Percentiles rank a stretch among this genome's conserved stretches.
Evolutionary conservation across 345 rosid genomes (phyloP).

Genomic region (Rhodamnia rubescens): DNA sequence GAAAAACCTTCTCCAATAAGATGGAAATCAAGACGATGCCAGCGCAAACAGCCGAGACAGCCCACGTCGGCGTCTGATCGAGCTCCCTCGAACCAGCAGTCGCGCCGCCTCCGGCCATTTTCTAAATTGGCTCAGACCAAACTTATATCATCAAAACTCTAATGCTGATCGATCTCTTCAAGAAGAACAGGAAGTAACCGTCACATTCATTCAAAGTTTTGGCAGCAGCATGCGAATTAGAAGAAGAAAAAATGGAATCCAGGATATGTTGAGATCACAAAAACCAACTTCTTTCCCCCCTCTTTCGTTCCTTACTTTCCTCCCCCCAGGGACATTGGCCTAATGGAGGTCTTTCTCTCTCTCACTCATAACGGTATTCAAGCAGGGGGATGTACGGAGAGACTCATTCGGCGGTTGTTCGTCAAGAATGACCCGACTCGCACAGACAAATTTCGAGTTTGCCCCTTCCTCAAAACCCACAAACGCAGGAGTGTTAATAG

Average conservation of each 20-base stretch:
- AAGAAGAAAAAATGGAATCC: not conserved
- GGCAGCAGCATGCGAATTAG: not conserved
- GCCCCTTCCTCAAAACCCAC: not conserved
- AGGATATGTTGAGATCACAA: not conserved
- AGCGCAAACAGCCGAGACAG: conserved; percentile 68
- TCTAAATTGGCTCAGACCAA: not conserved
- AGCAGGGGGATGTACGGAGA: not conserved
- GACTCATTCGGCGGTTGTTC: not conserved
- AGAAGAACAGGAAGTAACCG: not conserved
- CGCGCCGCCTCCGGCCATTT: conserved; percentile 49
- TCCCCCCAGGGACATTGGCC: not conserved
- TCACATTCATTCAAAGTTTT: not conserved
- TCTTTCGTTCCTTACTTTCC: not conserved
- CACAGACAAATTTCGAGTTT: not conserved
- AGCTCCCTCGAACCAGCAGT: conserved; percentile 47
- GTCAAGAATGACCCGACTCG: not conserved
- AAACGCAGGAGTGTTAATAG: not conserved
- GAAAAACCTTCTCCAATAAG: conserved; percentile 53
- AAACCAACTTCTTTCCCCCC: not conserved
- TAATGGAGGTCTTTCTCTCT: not conserved
- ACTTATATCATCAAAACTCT: not conserved
- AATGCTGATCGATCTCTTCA: not conserved
- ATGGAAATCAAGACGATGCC: conserved; percentile 61
- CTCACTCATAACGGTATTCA: not conserved
- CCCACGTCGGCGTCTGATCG: conserved; percentile 96